Evolutionary conservation across 2,329 filamentous ascomycete species (phyloP).

Genomic region (Colletotrichum caudatum): DNA sequence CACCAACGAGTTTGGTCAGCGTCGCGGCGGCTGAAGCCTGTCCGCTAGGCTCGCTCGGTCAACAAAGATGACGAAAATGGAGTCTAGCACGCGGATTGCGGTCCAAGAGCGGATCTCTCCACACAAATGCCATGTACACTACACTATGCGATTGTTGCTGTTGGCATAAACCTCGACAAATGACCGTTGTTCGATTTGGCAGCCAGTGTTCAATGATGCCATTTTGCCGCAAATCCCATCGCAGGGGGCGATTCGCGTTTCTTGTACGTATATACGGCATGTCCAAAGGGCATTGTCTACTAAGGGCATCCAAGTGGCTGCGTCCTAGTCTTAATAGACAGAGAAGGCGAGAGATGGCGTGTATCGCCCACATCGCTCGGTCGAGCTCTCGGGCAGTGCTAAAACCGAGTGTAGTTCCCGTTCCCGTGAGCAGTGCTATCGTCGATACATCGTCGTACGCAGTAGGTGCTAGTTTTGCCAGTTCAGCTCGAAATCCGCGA

Average conservation of each 20-base stretch:
- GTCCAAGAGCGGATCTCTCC: not conserved
- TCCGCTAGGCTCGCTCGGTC: conserved; percentile 1
- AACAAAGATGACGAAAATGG: conserved; percentile 8
- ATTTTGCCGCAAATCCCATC: conserved; percentile 19
- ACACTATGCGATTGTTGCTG: not conserved
- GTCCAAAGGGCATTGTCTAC: conserved; percentile 1
- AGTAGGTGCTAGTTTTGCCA: not conserved
- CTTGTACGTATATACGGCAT: too few relatives aligned
- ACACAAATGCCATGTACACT: conserved; percentile 6
- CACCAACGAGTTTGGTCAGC: conserved; percentile 32
- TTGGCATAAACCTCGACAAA: conserved; percentile 20
- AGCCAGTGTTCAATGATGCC: conserved; percentile 8
- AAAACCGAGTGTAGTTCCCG: conserved; percentile 31
- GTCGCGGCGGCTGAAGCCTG: not conserved
- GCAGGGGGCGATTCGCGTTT: too few relatives aligned
- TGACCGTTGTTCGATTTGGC: conserved; percentile 27
- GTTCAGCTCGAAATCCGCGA: conserved; percentile 28
- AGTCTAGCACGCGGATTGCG: conserved; percentile 1
- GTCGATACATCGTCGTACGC: not conserved
- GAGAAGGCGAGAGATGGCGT: not conserved
- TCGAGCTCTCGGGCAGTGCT: conserved; percentile 36
- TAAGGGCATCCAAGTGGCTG: not conserved
- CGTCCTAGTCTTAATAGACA: conserved; percentile 24
- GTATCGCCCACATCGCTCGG: conserved; percentile 22
- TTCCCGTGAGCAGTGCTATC: conserved; percentile 18